These are phyloP conservation scores for Xylaria sp. DNA, from an alignment of 2,329 filamentous ascomycete genomes.

Conservation along the genomic window DNA sequence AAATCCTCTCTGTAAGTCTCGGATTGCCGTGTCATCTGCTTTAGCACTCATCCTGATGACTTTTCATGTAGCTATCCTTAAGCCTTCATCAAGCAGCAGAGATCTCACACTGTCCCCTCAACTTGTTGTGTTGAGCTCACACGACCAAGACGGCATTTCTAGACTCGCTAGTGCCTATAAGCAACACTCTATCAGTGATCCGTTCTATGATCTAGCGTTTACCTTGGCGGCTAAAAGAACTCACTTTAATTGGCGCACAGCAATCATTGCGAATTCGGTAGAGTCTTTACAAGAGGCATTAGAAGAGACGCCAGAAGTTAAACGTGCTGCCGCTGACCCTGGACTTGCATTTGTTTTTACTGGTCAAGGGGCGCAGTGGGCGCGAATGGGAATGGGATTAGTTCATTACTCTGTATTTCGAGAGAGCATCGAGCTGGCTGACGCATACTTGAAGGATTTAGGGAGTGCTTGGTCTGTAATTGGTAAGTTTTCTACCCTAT, in stretches of 20 bases:
- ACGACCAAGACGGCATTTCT: constrained; percentile 23
- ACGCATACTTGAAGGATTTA: constrained; percentile 18
- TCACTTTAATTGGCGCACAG: constrained; percentile 16
- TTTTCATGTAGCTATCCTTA: no score
- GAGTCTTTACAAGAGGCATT: constrained; percentile 5
- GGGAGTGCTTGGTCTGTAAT: constrained; percentile 5
- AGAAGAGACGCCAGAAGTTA: constrained; percentile 1
- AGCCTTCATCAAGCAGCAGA: not conserved
- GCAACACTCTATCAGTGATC: not conserved
- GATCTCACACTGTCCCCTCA: not conserved
- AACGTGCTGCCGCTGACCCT: constrained; percentile 1
- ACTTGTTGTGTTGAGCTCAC: constrained; percentile 16
- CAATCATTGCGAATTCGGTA: constrained; percentile 11
- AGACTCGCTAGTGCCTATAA: constrained; percentile 12
- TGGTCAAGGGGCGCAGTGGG: constrained; percentile 54
- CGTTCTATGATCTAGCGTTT: constrained; percentile 10
- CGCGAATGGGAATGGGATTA: constrained; percentile 46
- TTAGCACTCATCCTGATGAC: no score
- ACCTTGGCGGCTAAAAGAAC: constrained; percentile 19
- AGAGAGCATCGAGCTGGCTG: constrained; percentile 11
- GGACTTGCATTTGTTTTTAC: constrained; percentile 46
- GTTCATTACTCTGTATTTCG: constrained; percentile 20
- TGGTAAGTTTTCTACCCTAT: not conserved
- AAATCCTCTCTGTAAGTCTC: no score
- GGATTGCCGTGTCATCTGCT: no score